A percentile compares a stretch with the other conserved stretches of the same genome.
Conservation (phyloP, 2,329 filamentous ascomycete species). For the Periconia sp. region DNA sequence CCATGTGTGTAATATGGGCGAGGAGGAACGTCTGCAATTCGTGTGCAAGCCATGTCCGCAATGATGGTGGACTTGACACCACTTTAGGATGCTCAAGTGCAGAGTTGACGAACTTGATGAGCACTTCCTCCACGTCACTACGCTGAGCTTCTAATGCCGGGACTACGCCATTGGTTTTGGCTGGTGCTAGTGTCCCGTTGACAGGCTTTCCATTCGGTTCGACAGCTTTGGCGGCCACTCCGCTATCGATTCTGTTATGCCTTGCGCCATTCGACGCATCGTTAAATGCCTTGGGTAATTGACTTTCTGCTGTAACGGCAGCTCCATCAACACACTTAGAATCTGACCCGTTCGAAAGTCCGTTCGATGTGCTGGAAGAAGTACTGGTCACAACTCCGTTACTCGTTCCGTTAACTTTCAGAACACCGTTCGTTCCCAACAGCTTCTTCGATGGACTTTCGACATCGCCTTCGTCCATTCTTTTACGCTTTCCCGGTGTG, state of each 20-base stretch:
- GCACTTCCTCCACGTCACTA: constrained; percentile 4
- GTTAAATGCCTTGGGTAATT: too few relatives aligned
- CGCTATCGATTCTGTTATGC: too few relatives aligned
- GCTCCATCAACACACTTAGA: too few relatives aligned
- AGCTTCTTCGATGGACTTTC: constrained; percentile 6
- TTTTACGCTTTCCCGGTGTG: constrained; percentile 4
- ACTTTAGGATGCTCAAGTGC: constrained; percentile 15
- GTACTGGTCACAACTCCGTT: too few relatives aligned
- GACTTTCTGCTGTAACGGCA: too few relatives aligned
- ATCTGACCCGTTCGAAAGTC: too few relatives aligned
- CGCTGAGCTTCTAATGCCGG: not conserved
- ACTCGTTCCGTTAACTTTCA: not conserved
- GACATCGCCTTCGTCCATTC: constrained; percentile 1
- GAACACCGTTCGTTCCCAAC: not conserved
- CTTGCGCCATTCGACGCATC: too few relatives aligned
- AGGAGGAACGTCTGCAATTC: constrained; percentile 21
- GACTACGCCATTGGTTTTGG: not conserved
- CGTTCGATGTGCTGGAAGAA: too few relatives aligned
- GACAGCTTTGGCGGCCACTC: too few relatives aligned
- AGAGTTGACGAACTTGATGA: constrained; percentile 12
- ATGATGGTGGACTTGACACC: not conserved
- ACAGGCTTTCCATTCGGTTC: too few relatives aligned
- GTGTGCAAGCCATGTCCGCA: constrained; percentile 9
- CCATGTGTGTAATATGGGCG: constrained; percentile 19
- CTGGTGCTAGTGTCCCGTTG: too few relatives aligned